Conservation (phyloP, 2,329 filamentous ascomycete species). For the Diaporthe caulivora region DNA sequence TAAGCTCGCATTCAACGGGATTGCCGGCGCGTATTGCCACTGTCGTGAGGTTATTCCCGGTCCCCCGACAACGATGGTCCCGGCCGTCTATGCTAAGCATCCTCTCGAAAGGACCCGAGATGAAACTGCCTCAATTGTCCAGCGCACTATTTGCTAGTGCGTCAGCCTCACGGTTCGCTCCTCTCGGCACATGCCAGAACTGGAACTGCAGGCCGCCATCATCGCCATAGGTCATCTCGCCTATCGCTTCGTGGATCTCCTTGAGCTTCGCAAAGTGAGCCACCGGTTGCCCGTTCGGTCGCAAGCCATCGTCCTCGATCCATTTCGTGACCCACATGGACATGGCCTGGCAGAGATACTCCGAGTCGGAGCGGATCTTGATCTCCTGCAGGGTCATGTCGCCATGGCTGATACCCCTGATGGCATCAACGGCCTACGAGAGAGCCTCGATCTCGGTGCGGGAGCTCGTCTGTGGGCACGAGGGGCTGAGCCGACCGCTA, state of each 20-base stretch:
- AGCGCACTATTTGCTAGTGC: slow-evolving; percentile 37
- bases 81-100: background rate
- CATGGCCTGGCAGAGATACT: slow-evolving; percentile 41
- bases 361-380: slow-evolving; percentile 40
- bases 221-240: slow-evolving; percentile 39
- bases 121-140: slow-evolving; percentile 9
- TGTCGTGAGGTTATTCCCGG: slow-evolving; percentile 5
- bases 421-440: slow-evolving; percentile 35
- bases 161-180: slow-evolving; percentile 40
- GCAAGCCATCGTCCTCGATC: slow-evolving; percentile 38
- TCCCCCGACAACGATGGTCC: background rate
- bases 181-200: slow-evolving; percentile 41
- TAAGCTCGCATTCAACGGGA: background rate
- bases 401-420: slow-evolving; percentile 3
- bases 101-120: background rate
- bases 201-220: slow-evolving; percentile 38
- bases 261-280: slow-evolving; percentile 35
- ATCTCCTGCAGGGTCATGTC: slow-evolving; percentile 28
- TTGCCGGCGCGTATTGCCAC: background rate
- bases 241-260: slow-evolving; percentile 36
- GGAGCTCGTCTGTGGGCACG: slow-evolving; percentile 38
- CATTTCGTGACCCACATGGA: slow-evolving; percentile 40
- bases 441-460: slow-evolving; percentile 44
- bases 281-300: slow-evolving; percentile 17
- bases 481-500: slow-evolving; percentile 12